These are phyloP conservation scores for Delphinella strobiligena DNA, from an alignment of 2,329 filamentous ascomycete genomes.

Conservation along the genomic window DNA sequence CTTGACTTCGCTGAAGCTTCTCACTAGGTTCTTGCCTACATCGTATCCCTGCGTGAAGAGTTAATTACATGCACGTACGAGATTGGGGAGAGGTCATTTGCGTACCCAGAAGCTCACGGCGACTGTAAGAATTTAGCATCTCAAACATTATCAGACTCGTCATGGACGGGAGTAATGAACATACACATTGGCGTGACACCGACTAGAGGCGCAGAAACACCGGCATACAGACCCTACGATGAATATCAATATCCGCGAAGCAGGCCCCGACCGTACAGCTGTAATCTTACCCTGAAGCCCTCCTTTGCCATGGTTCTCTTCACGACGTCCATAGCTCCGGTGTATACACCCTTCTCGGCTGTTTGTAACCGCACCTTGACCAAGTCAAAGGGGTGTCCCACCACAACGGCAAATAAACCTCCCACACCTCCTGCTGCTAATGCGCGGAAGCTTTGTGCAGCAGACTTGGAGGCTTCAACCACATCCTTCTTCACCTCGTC, in stretches of 20 bases:
- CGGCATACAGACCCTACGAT: conserved; percentile 74
- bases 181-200: conserved; percentile 98
- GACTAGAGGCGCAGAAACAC: conserved; percentile 85
- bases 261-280: too few species aligned
- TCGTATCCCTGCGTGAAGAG: conserved; percentile 67
- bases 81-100: conserved; percentile 1
- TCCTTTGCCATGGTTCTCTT: conserved; percentile 78
- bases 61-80: conserved; percentile 1
- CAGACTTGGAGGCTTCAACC: conserved; percentile 38
- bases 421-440: conserved; percentile 85
- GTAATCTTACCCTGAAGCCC: conserved; percentile 48
- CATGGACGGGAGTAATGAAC: conserved; percentile 27
- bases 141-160: background rate
- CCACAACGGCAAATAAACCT: conserved; percentile 83
- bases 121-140: conserved; percentile 31
- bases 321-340: conserved; percentile 81
- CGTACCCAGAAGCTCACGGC: conserved; percentile 55
- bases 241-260: background rate
- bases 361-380: conserved; percentile 97
- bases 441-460: conserved; percentile 59
- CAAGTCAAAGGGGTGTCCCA: conserved; percentile 90
- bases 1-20: conserved; percentile 50
- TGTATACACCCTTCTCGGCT: conserved; percentile 86
- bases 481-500: conserved; percentile 42
- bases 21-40: conserved; percentile 81